These are phyloP conservation scores for Mycotypha africana DNA, from an alignment of 371 early-diverging fungal species.

Conservation along the genomic window DNA sequence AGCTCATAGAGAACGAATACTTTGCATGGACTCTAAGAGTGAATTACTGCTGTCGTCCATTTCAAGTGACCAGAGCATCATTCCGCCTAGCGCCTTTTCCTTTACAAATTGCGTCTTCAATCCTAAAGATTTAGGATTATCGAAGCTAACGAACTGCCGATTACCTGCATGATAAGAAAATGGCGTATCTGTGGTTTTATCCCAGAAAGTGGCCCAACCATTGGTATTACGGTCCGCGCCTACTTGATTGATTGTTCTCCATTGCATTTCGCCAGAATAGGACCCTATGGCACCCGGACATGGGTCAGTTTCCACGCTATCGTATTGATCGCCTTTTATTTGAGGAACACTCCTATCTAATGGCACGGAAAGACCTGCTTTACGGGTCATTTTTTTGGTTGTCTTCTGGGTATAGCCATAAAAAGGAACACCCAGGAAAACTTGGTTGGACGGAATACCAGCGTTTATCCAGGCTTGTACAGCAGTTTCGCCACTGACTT, in stretches of 20 bases:
- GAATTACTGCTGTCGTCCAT: slow-evolving; percentile 30
- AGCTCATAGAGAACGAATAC: too few relatives aligned
- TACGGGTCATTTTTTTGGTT: slow-evolving; percentile 2
- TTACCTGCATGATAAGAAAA: slow-evolving; percentile 42
- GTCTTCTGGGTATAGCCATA: slow-evolving; percentile 45
- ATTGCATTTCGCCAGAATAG: slow-evolving; percentile 60
- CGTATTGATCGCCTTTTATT: slow-evolving; percentile 15
- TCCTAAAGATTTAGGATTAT: slow-evolving; percentile 43
- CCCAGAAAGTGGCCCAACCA: slow-evolving; percentile 60
- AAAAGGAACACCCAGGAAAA: slow-evolving; percentile 56
- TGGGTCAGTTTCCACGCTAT: slow-evolving; percentile 5
- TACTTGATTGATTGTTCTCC: slow-evolving; percentile 53
- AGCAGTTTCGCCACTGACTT: slow-evolving; percentile 42
- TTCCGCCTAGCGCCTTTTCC: slow-evolving; percentile 46
- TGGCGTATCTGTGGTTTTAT: slow-evolving; percentile 51
- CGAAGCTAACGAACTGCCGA: slow-evolving; percentile 9
- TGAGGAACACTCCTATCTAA: slow-evolving; percentile 7
- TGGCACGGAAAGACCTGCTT: slow-evolving; percentile 15
- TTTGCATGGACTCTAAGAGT: slow-evolving; percentile 26
- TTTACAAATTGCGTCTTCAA: slow-evolving; percentile 47
- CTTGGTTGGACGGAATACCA: slow-evolving; percentile 53
- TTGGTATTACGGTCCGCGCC: slow-evolving; percentile 42
- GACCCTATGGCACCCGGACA: slow-evolving; percentile 14
- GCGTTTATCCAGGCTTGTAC: slow-evolving; percentile 51
- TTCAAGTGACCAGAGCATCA: slow-evolving; percentile 54